Conservation (phyloP, 257 asterid species). For the Echites panduratus region DNA sequence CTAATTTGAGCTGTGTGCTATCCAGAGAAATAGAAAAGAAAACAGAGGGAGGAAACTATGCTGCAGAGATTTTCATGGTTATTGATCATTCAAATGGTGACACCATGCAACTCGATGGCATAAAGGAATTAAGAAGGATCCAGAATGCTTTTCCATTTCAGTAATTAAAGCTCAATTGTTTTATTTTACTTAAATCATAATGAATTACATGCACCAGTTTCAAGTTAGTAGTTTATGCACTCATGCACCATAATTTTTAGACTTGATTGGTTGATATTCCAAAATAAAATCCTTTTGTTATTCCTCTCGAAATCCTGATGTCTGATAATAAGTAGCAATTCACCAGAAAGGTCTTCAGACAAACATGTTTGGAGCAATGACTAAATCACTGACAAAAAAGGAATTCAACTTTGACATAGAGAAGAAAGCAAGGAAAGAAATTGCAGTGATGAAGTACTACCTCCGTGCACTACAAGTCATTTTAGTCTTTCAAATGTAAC, state of each 20-base stretch:
- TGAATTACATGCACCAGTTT: not conserved
- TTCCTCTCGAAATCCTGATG: not conserved
- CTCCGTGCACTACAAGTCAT: too few species aligned
- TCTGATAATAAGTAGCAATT: not conserved
- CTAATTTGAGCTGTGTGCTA: not conserved
- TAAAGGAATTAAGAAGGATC: not conserved
- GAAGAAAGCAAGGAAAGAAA: too few species aligned
- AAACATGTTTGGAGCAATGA: not conserved
- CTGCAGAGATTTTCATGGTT: not conserved
- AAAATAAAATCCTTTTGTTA: not conserved
- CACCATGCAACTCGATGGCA: not conserved
- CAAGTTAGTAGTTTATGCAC: not conserved
- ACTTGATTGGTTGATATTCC: not conserved
- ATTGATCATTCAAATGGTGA: not conserved
- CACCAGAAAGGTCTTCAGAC: not conserved
- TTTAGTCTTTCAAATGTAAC: too few species aligned
- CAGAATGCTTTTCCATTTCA: not conserved
- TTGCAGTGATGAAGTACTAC: too few species aligned
- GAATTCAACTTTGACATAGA: constrained; percentile 5
- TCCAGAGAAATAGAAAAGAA: not conserved
- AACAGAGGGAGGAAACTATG: not conserved
- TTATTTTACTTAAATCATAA: not conserved
- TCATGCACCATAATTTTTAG: not conserved
- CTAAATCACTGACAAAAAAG: not conserved
- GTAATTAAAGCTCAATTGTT: not conserved